Base-by-base conservation (phyloP, 495 filamentous ascomycete genomes). In the Rusavskia elegans region DNA sequence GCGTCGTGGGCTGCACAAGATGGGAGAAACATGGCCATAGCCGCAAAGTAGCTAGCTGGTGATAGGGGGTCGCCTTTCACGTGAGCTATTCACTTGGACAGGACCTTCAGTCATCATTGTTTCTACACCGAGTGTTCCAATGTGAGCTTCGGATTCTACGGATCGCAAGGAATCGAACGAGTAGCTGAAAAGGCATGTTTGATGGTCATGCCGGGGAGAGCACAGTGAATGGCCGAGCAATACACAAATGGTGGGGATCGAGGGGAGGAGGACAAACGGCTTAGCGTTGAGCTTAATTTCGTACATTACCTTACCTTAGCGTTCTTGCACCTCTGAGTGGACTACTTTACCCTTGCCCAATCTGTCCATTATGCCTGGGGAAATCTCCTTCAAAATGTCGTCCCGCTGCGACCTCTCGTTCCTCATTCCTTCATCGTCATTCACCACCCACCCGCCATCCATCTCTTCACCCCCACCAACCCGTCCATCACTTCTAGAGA, bases 111-210 rank as follows among this genome's bases (percentile, higher is more conserved):
- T 35, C 32, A n/a, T n/a, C n/a, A n/a, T 35, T 10, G 32, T 35
- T 27, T 20, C 20, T 1, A 2, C 32, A 2, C 4, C 9, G 29
- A 35, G 1, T 10, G 13, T 7, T 5, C 41, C 19, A 57, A 58
- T 64, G 38, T 11, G 19, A 16, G 9, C 42, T 0, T n/a, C 32
- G 17, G 27, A 66, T 46, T 66, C 55, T 59, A 38, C 53, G 9
- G 14, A 25, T 32, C 17, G 2, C 40, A 56, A 59, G 62, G 72
- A 73, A 53, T 65, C 57, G 57, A 75, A 76, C 38, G 64, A 67
- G 63, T 61, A 57, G 57, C 65, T 60, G 51, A 62, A 66, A 52
- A 46, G 37, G 36, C 17, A 50, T 45, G 39, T 42, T 42, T n/a
- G 39, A 9, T 17, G 14, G 7, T n/a, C 7, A 20, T 17, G n/a